phyloP scores from a whole-genome alignment of 2,329 filamentous ascomycete species.

The Cryphonectria japonica region DNA sequence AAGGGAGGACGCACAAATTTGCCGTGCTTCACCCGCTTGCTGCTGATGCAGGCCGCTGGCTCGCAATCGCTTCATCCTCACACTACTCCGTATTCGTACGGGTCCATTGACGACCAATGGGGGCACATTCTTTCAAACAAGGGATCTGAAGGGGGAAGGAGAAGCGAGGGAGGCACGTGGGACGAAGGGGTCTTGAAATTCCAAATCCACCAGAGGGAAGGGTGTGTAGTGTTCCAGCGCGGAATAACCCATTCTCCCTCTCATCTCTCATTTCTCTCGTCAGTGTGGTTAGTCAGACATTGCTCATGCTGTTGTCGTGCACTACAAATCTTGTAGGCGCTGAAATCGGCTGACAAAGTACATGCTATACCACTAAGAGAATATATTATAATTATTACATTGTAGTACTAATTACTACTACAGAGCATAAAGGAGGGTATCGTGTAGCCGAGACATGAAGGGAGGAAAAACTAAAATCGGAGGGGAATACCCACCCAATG shows the following conservation, averaged over 20 bases:
- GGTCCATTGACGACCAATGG: neutral
- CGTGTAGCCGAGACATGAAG: neutral
- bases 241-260: neutral
- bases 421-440: conserved; percentile 1
- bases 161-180: neutral
- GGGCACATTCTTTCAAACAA: neutral
- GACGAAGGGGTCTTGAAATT: neutral
- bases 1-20: neutral
- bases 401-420: neutral
- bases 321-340: neutral
- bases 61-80: neutral
- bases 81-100: conserved; percentile 3
- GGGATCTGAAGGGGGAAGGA: neutral
- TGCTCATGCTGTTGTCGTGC: neutral
- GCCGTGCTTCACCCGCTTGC: neutral
- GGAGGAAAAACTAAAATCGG: neutral
- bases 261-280: neutral
- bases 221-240: neutral
- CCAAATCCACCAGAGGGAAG: too few relatives aligned
- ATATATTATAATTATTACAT: neutral
- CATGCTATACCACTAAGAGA: neutral
- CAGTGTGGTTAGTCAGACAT: neutral
- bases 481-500: neutral
- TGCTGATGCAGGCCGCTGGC: neutral
- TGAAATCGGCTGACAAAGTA: too few relatives aligned